Conservation (phyloP, 2,329 filamentous ascomycete genomes). For the Hortaea werneckii region DNA sequence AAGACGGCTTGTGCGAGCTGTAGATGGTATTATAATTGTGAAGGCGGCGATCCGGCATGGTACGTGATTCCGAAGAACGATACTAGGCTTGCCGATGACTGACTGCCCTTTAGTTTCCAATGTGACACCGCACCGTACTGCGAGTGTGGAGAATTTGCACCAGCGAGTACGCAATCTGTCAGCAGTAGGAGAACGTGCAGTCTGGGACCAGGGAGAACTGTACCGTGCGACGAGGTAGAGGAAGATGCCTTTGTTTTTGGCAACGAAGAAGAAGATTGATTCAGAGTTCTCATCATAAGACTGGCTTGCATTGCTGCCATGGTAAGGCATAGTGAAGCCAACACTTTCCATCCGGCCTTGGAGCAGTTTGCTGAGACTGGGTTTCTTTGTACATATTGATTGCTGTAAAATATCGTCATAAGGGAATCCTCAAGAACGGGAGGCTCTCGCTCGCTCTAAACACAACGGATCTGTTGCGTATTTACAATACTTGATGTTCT, state of each 20-base stretch:
- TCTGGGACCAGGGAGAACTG: neutral
- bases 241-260: neutral
- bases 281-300: too few species aligned
- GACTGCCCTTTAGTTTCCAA: neutral
- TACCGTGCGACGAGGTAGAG: neutral
- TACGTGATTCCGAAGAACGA: neutral
- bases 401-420: neutral
- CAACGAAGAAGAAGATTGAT: neutral
- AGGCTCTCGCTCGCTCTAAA: too few species aligned
- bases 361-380: neutral
- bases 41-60: constrained; percentile 2
- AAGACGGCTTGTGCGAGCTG: constrained; percentile 9
- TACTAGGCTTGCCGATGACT: neutral
- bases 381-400: neutral
- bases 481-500: neutral
- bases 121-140: constrained; percentile 7
- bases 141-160: neutral
- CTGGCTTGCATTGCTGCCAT: too few species aligned
- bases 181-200: neutral
- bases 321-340: too few species aligned
- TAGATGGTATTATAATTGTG: constrained; percentile 3
- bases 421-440: too few species aligned
- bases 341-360: neutral
- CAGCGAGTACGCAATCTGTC: neutral
- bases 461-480: neutral